Evolutionary conservation across 2,329 filamentous ascomycete species (phyloP).

Genomic region (Aureobasidium sp.): DNA sequence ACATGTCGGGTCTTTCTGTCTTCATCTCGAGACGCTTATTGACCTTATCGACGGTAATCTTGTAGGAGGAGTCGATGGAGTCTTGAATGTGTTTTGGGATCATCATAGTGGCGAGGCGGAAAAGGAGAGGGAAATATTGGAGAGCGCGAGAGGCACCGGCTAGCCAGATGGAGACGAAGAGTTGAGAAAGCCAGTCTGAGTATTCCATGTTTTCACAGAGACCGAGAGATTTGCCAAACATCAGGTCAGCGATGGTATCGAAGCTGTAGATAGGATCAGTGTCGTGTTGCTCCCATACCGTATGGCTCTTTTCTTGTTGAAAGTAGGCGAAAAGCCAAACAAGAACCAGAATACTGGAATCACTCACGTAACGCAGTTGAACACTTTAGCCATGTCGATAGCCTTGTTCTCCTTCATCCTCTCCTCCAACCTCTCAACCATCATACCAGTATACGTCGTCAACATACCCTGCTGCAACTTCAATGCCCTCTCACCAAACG

Average conservation of each 20-base stretch:
- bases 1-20: constrained; percentile 14
- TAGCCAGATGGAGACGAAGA: constrained; percentile 2
- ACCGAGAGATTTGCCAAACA: constrained; percentile 25
- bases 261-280: constrained; percentile 18
- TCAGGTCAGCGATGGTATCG: constrained; percentile 29
- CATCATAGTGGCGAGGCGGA: not conserved
- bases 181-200: constrained; percentile 1
- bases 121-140: constrained; percentile 6
- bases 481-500: constrained; percentile 35
- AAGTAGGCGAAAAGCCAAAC: not conserved
- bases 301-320: not conserved
- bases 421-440: constrained; percentile 26
- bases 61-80: not conserved
- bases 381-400: constrained; percentile 24
- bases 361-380: constrained; percentile 25
- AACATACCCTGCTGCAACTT: constrained; percentile 31
- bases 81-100: constrained; percentile 3
- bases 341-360: not conserved
- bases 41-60: not conserved
- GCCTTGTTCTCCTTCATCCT: constrained; percentile 11
- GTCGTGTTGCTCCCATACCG: not conserved
- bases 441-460: constrained; percentile 32
- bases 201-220: constrained; percentile 8
- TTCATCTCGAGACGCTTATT: constrained; percentile 1
- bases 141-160: not conserved